Evolutionary conservation across 2,329 filamentous ascomycete species (phyloP).

Genomic region (Chrysosphaeria jannelii): DNA sequence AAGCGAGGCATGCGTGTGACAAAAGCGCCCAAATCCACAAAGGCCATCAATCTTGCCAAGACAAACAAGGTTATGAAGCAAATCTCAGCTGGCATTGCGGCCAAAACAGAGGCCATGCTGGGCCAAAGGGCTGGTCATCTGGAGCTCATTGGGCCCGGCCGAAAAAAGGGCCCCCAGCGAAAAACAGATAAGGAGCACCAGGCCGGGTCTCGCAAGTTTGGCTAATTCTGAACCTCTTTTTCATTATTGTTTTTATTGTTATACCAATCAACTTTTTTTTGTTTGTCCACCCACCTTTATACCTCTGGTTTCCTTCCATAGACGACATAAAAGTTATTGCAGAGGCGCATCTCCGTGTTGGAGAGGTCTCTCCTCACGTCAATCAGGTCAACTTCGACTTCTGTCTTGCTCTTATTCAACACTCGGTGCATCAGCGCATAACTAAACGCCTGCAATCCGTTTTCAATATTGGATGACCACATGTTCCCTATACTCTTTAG

Average conservation of each 20-base stretch:
- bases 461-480: constrained; percentile 7
- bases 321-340: constrained; percentile 18
- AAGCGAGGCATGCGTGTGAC: constrained; percentile 14
- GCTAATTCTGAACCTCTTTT: too few relatives aligned
- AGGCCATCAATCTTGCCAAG: constrained; percentile 8
- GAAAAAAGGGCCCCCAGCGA: constrained; percentile 11
- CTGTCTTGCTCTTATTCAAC: constrained; percentile 12
- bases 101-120: constrained; percentile 24
- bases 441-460: constrained; percentile 8
- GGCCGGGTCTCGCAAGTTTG: constrained; percentile 24
- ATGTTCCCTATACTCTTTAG: constrained; percentile 9
- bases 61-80: constrained; percentile 24
- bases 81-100: constrained; percentile 21
- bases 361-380: constrained; percentile 17
- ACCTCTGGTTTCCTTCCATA: constrained; percentile 21
- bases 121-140: constrained; percentile 27
- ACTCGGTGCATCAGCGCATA: constrained; percentile 9
- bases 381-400: constrained; percentile 20
- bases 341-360: constrained; percentile 16
- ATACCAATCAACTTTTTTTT: too few relatives aligned
- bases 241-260: too few relatives aligned
- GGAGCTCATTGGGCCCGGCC: constrained; percentile 25
- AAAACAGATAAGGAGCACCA: constrained; percentile 7
- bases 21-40: constrained; percentile 15
- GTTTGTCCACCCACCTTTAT: too few relatives aligned